Conservation (phyloP, 768 basidiomycete genomes). For the Trichaptum fuscoviolaceum region DNA sequence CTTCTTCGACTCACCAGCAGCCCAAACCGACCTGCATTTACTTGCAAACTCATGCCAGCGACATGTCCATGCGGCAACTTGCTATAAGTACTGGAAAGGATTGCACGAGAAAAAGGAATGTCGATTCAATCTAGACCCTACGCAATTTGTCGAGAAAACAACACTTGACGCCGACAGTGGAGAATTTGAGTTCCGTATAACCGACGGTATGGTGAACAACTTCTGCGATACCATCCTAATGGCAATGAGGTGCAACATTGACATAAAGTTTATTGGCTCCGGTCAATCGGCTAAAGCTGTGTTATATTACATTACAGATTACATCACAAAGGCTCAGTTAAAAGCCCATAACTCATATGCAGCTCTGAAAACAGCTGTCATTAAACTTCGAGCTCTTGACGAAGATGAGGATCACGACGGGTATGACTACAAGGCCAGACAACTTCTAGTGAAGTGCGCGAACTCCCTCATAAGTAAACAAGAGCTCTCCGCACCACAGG, state of each 20-base stretch:
- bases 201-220: slow-evolving; percentile 39
- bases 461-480: slow-evolving; percentile 15
- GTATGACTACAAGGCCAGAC: background rate
- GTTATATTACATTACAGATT: slow-evolving; percentile 43
- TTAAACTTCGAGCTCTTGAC: background rate
- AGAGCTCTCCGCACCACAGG: slow-evolving; percentile 35
- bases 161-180: slow-evolving; percentile 28
- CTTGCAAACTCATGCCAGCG: slow-evolving; percentile 23
- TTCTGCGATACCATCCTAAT: slow-evolving; percentile 35
- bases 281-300: slow-evolving; percentile 37
- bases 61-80: slow-evolving; percentile 30
- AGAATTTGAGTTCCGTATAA: slow-evolving; percentile 23
- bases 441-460: background rate
- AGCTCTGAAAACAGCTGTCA: slow-evolving; percentile 2
- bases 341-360: background rate
- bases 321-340: slow-evolving; percentile 16
- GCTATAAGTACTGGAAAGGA: slow-evolving; percentile 33
- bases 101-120: slow-evolving; percentile 20
- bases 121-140: slow-evolving; percentile 25
- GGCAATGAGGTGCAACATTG: slow-evolving; percentile 38
- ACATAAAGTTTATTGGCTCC: slow-evolving; percentile 41
- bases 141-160: slow-evolving; percentile 12
- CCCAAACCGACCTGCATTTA: slow-evolving; percentile 19
- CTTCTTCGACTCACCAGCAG: too few relatives aligned
- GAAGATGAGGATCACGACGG: too few relatives aligned